Conservation (phyloP, 305 asterid genomes). For the Fraxinus angustifolia region DNA sequence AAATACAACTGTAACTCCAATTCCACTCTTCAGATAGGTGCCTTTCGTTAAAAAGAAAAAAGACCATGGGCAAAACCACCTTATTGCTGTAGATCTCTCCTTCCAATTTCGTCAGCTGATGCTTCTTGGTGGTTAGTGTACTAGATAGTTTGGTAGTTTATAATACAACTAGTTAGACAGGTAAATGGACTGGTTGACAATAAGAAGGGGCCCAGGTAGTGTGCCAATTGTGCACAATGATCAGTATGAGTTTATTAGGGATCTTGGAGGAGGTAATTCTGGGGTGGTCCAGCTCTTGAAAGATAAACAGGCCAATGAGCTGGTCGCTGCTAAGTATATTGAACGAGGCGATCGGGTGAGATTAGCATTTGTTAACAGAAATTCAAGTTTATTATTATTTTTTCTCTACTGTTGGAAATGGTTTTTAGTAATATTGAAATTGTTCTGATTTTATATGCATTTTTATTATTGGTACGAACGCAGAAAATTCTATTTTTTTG, state of each 20-base stretch:
- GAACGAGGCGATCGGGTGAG: slow-evolving; percentile 52
- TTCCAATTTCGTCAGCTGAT: slow-evolving; percentile 13
- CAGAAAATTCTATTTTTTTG: background rate
- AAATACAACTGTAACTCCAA: slow-evolving; percentile 12
- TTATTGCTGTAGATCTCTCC: background rate
- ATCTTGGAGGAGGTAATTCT: slow-evolving; percentile 51
- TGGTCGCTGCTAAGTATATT: slow-evolving; percentile 57
- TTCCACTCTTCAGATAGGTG: background rate
- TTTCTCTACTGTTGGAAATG: background rate
- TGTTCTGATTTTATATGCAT: slow-evolving; percentile 12
- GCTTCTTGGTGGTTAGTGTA: background rate
- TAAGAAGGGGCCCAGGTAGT: slow-evolving; percentile 31
- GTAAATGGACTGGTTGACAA: slow-evolving; percentile 38
- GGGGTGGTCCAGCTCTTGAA: slow-evolving; percentile 55
- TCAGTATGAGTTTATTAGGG: slow-evolving; percentile 40
- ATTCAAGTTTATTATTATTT: background rate
- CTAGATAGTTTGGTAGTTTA: background rate
- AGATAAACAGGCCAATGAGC: slow-evolving; percentile 46
- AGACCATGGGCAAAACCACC: slow-evolving; percentile 15
- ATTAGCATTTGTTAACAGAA: slow-evolving; percentile 1
- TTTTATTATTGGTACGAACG: background rate
- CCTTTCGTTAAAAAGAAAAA: background rate
- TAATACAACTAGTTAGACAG: background rate
- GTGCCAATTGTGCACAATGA: slow-evolving; percentile 55
- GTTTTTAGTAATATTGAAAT: slow-evolving; percentile 2